These are phyloP conservation scores for Helicocarpus griseus DNA, from an alignment of 2,329 filamentous ascomycete genomes.

Conservation along the genomic window DNA sequence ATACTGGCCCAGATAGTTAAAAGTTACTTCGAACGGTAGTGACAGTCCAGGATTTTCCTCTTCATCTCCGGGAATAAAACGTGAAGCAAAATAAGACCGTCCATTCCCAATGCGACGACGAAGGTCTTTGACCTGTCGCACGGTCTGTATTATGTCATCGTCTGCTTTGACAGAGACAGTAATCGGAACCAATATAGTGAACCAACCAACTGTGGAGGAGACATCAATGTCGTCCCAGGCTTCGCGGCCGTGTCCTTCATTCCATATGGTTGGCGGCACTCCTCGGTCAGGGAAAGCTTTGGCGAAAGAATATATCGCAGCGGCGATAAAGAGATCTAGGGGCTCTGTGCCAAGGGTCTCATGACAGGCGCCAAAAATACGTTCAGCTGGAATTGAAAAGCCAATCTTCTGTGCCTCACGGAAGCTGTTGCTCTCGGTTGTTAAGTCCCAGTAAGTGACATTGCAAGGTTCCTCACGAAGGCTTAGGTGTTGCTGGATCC, in stretches of 20 bases:
- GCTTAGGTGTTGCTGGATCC: constrained; percentile 14
- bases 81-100: constrained; percentile 27
- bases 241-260: constrained; percentile 42
- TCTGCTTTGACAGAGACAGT: constrained; percentile 19
- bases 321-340: constrained; percentile 28
- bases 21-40: constrained; percentile 31
- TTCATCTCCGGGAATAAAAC: constrained; percentile 20
- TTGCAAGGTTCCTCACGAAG: constrained; percentile 22
- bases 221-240: constrained; percentile 37
- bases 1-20: constrained; percentile 31
- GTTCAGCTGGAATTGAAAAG: constrained; percentile 25
- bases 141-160: constrained; percentile 20
- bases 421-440: constrained; percentile 23
- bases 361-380: constrained; percentile 24
- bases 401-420: constrained; percentile 26
- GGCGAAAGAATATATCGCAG: constrained; percentile 35
- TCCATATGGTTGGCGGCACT: constrained; percentile 37
- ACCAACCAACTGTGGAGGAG: constrained; percentile 42
- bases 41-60: constrained; percentile 25
- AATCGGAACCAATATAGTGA: constrained; percentile 39
- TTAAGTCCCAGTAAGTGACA: constrained; percentile 32
- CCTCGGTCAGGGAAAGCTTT: constrained; percentile 34
- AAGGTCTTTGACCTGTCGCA: constrained; percentile 30
- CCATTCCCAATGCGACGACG: constrained; percentile 27
- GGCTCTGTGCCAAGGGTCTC: constrained; percentile 27